Evolutionary conservation across 2,329 filamentous ascomycete genomes (phyloP).

Genomic region (Myriosclerotinia duriaeana): DNA sequence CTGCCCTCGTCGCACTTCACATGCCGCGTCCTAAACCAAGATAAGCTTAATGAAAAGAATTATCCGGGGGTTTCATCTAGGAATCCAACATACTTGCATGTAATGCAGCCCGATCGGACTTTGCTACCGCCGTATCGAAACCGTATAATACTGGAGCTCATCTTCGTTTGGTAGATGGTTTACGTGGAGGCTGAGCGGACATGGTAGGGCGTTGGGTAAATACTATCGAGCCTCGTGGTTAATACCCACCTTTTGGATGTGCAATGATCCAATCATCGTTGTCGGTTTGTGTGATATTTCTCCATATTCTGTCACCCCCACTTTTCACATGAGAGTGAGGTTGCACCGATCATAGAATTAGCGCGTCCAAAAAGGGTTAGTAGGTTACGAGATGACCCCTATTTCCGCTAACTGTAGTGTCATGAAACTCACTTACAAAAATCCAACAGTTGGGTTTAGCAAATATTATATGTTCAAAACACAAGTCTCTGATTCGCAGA

Average conservation of each 20-base stretch:
- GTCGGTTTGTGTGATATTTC: not conserved
- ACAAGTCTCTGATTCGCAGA: not conserved
- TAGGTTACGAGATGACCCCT: not conserved
- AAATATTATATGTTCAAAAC: too few species aligned
- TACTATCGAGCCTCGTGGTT: not conserved
- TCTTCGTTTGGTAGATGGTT: not conserved
- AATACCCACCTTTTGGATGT: not conserved
- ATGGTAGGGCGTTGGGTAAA: not conserved
- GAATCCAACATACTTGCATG: slow-evolving; percentile 24
- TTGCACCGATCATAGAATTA: not conserved
- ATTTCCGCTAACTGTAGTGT: not conserved
- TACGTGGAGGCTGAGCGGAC: not conserved
- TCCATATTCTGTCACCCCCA: not conserved
- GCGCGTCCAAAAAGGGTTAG: not conserved
- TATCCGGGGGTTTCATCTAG: not conserved
- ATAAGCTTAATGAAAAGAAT: slow-evolving; percentile 9
- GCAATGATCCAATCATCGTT: slow-evolving; percentile 5
- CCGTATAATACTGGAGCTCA: slow-evolving; percentile 10
- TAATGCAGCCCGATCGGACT: slow-evolving; percentile 22
- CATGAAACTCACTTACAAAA: not conserved
- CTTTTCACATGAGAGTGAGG: not conserved
- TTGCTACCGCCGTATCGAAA: slow-evolving; percentile 17
- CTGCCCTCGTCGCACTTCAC: slow-evolving; percentile 35
- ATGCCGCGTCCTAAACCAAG: slow-evolving; percentile 25
- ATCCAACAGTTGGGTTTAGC: not conserved